Conservation (phyloP, 345 rosid species). For the Lagerstroemia speciosa region DNA sequence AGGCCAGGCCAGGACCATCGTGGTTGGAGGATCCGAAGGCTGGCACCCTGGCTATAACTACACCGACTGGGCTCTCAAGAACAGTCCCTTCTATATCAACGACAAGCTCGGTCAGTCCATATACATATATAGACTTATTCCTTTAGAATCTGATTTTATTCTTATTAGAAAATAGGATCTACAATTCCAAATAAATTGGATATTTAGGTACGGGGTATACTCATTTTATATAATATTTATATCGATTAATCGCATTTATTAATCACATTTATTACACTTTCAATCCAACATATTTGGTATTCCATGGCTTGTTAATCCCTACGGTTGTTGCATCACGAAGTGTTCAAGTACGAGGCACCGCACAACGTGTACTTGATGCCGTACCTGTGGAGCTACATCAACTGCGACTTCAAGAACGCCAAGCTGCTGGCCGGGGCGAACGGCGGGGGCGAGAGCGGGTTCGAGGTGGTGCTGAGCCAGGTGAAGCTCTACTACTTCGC, state of each 20-base stretch:
- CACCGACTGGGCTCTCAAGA: slow-evolving; percentile 21
- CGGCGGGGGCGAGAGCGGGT: slow-evolving; percentile 12
- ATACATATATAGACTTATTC: neutral
- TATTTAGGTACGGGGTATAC: too few relatives aligned
- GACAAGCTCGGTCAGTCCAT: slow-evolving; percentile 21
- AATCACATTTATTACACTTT: too few relatives aligned
- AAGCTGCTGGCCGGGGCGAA: slow-evolving; percentile 12
- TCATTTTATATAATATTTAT: too few relatives aligned
- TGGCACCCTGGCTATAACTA: slow-evolving; percentile 24
- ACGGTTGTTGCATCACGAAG: too few relatives aligned
- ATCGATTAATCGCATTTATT: too few relatives aligned
- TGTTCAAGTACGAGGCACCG: slow-evolving; percentile 17
- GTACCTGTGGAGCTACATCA: slow-evolving; percentile 11
- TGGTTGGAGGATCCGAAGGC: slow-evolving; percentile 17
- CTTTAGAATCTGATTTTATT: too few relatives aligned
- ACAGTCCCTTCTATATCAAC: slow-evolving; percentile 17
- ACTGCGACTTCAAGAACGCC: slow-evolving; percentile 16
- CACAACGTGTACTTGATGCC: slow-evolving; percentile 20
- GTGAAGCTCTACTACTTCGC: too few relatives aligned
- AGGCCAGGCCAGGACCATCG: slow-evolving; percentile 15
- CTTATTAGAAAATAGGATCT: too few relatives aligned
- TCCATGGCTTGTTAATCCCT: too few relatives aligned
- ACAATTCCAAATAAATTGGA: too few relatives aligned
- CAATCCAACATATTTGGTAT: too few relatives aligned
- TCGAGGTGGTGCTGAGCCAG: slow-evolving; percentile 13